Evolutionary conservation across 805 yeast species (phyloP).

Genomic region (Candida awuae): DNA sequence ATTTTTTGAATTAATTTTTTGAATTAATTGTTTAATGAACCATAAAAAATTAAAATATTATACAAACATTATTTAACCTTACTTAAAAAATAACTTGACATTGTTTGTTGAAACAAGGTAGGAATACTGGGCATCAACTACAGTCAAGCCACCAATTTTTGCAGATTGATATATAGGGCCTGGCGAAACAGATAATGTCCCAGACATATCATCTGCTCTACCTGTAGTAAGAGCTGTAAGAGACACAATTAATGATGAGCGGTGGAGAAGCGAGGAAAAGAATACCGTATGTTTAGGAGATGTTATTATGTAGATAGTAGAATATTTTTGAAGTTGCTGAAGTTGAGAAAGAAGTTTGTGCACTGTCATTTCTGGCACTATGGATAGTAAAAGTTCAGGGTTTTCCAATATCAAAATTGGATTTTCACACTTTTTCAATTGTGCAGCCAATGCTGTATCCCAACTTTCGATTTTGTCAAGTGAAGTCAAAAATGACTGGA

Average conservation of each 20-base stretch:
- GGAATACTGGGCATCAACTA: conserved; percentile 4
- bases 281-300: background rate
- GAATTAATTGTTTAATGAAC: too few species aligned
- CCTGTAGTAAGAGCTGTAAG: conserved; percentile 71
- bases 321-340: conserved; percentile 14
- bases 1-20: too few species aligned
- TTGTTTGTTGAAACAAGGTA: conserved; percentile 5
- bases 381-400: conserved; percentile 25
- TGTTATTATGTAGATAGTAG: conserved; percentile 38
- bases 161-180: conserved; percentile 32
- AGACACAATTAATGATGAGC: conserved; percentile 44
- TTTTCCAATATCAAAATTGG: conserved; percentile 21
- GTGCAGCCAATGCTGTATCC: conserved; percentile 11
- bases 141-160: background rate
- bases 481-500: conserved; percentile 33
- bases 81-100: conserved; percentile 9
- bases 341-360: conserved; percentile 17
- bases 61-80: too few species aligned
- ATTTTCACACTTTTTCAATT: conserved; percentile 11
- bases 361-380: conserved; percentile 7
- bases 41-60: too few species aligned
- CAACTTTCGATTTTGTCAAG: conserved; percentile 24
- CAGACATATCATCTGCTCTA: conserved; percentile 75
- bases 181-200: conserved; percentile 49
- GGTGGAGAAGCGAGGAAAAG: conserved; percentile 31